These are phyloP conservation scores for Yarrowia sp. DNA, from an alignment of 805 yeast genomes.

Conservation along the genomic window DNA sequence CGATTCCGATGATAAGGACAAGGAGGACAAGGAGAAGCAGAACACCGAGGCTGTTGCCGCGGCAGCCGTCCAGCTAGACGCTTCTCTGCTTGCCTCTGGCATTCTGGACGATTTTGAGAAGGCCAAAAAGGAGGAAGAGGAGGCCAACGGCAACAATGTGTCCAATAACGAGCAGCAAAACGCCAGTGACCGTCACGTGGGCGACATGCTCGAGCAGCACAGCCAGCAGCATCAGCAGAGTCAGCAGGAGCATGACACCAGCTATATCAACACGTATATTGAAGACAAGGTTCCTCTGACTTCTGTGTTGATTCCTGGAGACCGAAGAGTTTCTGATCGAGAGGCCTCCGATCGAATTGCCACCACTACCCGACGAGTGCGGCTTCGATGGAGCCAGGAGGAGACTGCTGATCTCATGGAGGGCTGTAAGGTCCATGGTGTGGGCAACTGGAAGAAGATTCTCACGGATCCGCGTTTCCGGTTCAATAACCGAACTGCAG, in stretches of 20 bases:
- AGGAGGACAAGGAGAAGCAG: conserved; percentile 35
- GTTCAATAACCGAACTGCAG: conserved; percentile 56
- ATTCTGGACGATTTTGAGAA: conserved; percentile 38
- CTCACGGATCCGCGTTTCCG: conserved; percentile 52
- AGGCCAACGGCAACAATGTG: conserved; percentile 7
- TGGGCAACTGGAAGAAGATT: conserved; percentile 58
- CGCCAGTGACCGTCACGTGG: conserved; percentile 24
- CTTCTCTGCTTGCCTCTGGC: conserved; percentile 26
- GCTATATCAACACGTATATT: conserved; percentile 36
- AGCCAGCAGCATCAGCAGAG: conserved; percentile 27
- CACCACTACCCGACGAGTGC: conserved; percentile 46
- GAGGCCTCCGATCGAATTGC: conserved; percentile 28
- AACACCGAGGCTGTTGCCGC: conserved; percentile 36
- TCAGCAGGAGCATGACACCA: conserved; percentile 32
- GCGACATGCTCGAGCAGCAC: conserved; percentile 32
- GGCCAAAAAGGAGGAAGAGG: conserved; percentile 38
- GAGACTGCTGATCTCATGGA: conserved; percentile 54
- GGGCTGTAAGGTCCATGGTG: conserved; percentile 55
- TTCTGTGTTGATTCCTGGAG: conserved; percentile 30
- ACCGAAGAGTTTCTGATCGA: conserved; percentile 17
- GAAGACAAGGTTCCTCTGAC: conserved; percentile 38
- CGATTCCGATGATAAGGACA: conserved; percentile 21
- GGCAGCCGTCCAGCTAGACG: conserved; percentile 36
- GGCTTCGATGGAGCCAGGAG: conserved; percentile 54
- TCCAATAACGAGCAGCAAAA: neutral